Base-by-base conservation (phyloP, 2,329 filamentous ascomycete species). In the Orbilia oligospora region DNA sequence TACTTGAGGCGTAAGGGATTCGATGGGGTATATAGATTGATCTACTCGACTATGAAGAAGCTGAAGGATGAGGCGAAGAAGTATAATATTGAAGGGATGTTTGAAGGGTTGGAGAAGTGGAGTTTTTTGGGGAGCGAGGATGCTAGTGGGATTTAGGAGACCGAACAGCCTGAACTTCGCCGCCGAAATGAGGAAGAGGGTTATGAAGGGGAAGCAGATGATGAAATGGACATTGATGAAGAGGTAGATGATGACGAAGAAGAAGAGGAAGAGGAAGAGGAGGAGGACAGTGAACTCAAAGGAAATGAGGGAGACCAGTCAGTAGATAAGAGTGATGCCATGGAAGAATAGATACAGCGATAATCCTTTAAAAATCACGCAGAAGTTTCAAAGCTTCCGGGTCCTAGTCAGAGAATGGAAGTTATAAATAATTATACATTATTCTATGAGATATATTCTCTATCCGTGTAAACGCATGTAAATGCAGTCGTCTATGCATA, bases 11-110 rank as follows among this genome's bases (percentile, higher is more conserved):
- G 85, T 5, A 88, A 87, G 67, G 91, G 91, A 0, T 87, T 92
- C 55, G 85, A 84, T 10, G 93, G 93, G 0, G 87, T 95, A 33
- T 88, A 88, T 16, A 87, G 91, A 80, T 84, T 97, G 82, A 91
- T 97, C 87, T 92, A 92, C 83, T 93, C 90, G 81, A 94, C 92
- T 0, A 93, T 96, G 89, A 93, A 91, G 83, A 79, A 76, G 70
- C 49, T 75, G 64, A 68, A 67, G 58, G 80, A 80, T 22, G 72
- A 80, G 46, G 73, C 73, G 4, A 49, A 51, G 30, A 71, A 55
- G 67, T 69, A 77, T 68, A 63, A 71, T 46, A 67, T 77, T 30
- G 61, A 49, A 22, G 67, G 33, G 12, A 77, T 77, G 73, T 77
- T 77, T 71, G 67, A 71, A 20, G 61, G 73, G 49, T 27, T 77